These are phyloP conservation scores for Ganoderma multipileum DNA, from an alignment of 1,284 basidiomycete species.

Conservation along the genomic window DNA sequence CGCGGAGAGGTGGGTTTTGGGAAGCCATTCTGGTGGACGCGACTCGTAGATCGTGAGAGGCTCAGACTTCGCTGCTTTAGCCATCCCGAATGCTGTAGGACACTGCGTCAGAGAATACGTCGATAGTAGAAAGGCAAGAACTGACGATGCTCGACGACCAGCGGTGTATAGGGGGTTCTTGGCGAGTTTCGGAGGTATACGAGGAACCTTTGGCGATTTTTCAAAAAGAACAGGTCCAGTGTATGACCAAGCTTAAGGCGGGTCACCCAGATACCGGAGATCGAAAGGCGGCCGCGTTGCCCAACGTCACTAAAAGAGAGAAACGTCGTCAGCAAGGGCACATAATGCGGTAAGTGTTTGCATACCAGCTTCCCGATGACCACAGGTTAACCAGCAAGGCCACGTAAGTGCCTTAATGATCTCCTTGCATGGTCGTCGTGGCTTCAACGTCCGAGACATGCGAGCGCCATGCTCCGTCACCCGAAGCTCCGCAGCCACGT, in stretches of 20 bases:
- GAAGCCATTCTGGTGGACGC: conserved; percentile 77
- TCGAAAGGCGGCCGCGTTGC: not conserved
- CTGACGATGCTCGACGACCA: not conserved
- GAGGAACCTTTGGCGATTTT: too few species aligned
- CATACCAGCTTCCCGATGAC: not conserved
- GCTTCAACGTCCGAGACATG: not conserved
- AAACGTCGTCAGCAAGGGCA: not conserved
- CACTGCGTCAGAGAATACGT: not conserved
- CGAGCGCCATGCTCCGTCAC: not conserved
- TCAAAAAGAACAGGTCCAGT: not conserved
- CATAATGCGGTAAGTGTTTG: not conserved
- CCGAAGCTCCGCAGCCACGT: not conserved
- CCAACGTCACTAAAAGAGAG: not conserved
- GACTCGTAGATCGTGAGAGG: conserved; percentile 66
- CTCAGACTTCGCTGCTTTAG: conserved; percentile 35
- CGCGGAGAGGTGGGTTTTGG: conserved; percentile 64
- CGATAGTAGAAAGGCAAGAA: not conserved
- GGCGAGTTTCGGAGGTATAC: not conserved
- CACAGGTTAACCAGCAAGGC: not conserved
- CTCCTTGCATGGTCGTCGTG: not conserved
- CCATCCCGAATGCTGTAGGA: conserved; percentile 28
- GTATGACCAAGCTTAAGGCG: not conserved
- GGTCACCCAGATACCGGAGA: not conserved
- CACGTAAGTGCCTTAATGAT: not conserved
- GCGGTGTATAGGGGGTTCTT: not conserved